phyloP scores from a whole-genome alignment of 352 stramenopile genomes.

The Phytophthora hibernalis region DNA sequence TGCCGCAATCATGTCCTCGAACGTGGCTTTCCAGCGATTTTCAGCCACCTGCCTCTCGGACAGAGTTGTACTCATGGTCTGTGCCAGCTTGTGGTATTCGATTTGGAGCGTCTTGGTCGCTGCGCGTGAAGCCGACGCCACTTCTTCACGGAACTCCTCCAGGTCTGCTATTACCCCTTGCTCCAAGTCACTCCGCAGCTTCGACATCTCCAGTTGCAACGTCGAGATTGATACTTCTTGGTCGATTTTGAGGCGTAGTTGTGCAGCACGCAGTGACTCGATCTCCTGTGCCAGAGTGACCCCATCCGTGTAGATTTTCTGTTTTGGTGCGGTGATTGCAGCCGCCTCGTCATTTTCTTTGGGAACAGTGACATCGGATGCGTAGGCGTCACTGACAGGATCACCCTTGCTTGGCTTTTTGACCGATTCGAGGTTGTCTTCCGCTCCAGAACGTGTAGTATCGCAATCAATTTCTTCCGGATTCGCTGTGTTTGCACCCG shows the following conservation, averaged over 20 bases:
- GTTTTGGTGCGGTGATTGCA: background rate
- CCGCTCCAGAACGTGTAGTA: background rate
- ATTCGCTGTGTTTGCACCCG: background rate
- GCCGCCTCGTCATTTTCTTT: background rate
- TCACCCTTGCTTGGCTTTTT: too few relatives aligned
- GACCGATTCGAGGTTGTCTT: background rate
- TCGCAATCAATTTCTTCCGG: background rate
- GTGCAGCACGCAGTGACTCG: slow-evolving; percentile 57
- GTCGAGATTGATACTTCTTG: slow-evolving; percentile 55
- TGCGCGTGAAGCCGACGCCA: slow-evolving; percentile 35
- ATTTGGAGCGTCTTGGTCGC: slow-evolving; percentile 31
- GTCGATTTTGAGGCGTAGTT: slow-evolving; percentile 67
- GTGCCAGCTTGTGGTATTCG: slow-evolving; percentile 38
- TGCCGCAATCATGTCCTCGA: slow-evolving; percentile 51
- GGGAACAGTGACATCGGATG: background rate
- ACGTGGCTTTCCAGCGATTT: slow-evolving; percentile 68
- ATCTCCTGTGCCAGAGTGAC: slow-evolving; percentile 50
- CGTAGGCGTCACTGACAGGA: background rate
- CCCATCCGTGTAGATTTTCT: slow-evolving; percentile 30
- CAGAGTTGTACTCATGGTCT: slow-evolving; percentile 46
- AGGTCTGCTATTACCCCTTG: slow-evolving; percentile 42
- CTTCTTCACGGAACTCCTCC: slow-evolving; percentile 50
- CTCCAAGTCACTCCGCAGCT: slow-evolving; percentile 47
- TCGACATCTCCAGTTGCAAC: slow-evolving; percentile 52
- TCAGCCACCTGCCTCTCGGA: slow-evolving; percentile 48